Evolutionary conservation across 345 rosid species (phyloP).

Genomic region (Mercurialis annua): DNA sequence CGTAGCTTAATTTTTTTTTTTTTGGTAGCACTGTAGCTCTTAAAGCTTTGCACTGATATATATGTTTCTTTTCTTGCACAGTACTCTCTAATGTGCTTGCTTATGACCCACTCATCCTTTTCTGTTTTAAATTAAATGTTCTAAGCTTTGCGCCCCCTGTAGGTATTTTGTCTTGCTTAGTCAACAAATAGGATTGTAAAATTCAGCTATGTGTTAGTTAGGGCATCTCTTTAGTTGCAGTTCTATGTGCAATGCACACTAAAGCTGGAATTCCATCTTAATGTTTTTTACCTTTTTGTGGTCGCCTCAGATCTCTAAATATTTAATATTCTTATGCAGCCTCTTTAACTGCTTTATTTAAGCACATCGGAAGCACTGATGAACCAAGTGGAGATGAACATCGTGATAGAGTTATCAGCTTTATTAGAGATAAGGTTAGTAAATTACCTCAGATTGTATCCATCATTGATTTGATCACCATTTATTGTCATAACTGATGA

Average conservation of each 20-base stretch:
- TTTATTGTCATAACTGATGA: conserved; percentile 12
- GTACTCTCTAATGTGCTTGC: conserved; percentile 2
- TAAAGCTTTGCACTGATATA: too few species aligned
- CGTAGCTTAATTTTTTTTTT: too few species aligned
- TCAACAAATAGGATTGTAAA: neutral
- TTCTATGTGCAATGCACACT: neutral
- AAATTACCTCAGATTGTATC: neutral
- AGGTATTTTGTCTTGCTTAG: too few species aligned
- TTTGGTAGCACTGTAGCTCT: too few species aligned
- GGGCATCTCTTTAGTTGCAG: conserved; percentile 5
- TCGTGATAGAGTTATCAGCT: conserved; percentile 80
- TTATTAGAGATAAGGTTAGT: conserved; percentile 86
- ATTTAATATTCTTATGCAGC: conserved; percentile 42
- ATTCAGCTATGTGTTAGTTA: neutral
- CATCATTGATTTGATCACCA: neutral
- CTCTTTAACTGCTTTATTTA: conserved; percentile 79
- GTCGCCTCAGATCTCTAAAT: neutral
- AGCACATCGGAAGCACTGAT: conserved; percentile 67
- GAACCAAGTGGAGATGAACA: conserved; percentile 72
- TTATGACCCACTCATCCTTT: neutral
- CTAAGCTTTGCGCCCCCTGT: neutral
- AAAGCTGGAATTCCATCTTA: neutral
- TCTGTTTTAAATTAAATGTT: neutral
- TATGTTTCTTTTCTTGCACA: too few species aligned
- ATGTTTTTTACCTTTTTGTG: neutral